phyloP scores from a whole-genome alignment of 1,284 basidiomycete genomes.

The Trichosporon sp. region DNA sequence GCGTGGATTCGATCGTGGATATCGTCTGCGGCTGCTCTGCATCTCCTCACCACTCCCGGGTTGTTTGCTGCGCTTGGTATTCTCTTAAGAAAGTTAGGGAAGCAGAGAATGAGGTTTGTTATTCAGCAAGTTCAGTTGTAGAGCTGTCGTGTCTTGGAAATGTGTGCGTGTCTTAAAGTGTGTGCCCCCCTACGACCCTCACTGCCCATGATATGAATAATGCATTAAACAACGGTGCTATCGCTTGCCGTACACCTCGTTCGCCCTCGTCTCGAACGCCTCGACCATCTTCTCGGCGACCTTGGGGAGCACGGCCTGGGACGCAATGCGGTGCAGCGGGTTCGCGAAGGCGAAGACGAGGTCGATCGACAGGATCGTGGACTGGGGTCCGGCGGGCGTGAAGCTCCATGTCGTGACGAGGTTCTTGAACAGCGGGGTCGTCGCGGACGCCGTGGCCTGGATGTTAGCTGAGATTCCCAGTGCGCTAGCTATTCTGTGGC shows the following conservation, averaged over 20 bases:
- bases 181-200: too few relatives aligned
- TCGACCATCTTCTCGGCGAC: constrained; percentile 86
- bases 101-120: too few relatives aligned
- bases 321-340: constrained; percentile 79
- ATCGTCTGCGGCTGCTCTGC: too few relatives aligned
- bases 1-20: too few relatives aligned
- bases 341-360: constrained; percentile 84
- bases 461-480: constrained; percentile 10
- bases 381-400: constrained; percentile 36
- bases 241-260: constrained; percentile 65
- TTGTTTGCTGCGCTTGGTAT: too few relatives aligned
- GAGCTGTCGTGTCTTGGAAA: too few relatives aligned
- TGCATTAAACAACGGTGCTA: not conserved
- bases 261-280: constrained; percentile 84
- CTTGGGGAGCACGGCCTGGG: constrained; percentile 79
- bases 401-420: constrained; percentile 70
- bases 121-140: too few relatives aligned
- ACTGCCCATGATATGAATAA: not conserved
- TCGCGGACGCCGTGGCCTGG: constrained; percentile 72
- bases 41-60: too few relatives aligned
- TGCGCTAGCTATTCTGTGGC: too few relatives aligned
- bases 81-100: too few relatives aligned
- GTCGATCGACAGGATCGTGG: constrained; percentile 77
- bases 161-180: too few relatives aligned
- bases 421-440: constrained; percentile 81